These are phyloP conservation scores for Gryganskiella cystojenkinii DNA, from an alignment of 192 early-diverging fungal genomes.

Conservation along the genomic window DNA sequence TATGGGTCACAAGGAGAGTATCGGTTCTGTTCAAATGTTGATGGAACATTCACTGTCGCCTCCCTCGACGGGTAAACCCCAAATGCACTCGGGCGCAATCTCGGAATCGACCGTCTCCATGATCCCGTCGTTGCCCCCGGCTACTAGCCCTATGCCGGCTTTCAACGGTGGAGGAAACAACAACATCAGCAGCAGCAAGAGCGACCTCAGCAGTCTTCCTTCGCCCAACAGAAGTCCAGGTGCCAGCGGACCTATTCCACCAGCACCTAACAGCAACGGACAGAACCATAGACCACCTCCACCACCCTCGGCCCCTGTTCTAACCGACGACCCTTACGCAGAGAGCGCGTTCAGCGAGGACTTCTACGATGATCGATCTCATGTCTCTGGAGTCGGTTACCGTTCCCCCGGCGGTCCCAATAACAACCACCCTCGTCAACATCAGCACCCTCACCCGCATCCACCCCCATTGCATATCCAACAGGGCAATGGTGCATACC, in stretches of 20 bases:
- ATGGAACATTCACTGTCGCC: neutral
- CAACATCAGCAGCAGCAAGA: neutral
- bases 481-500: neutral
- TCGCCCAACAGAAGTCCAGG: neutral
- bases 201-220: conserved; percentile 1
- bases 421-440: neutral
- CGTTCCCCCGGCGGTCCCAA: conserved; percentile 2
- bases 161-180: neutral
- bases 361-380: conserved; percentile 25
- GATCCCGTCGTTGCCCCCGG: conserved; percentile 26
- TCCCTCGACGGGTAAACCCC: neutral
- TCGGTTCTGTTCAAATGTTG: conserved; percentile 30
- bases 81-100: conserved; percentile 13
- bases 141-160: conserved; percentile 1
- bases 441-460: neutral
- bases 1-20: conserved; percentile 45
- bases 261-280: no score
- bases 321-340: conserved; percentile 31
- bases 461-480: neutral
- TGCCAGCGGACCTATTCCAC: neutral
- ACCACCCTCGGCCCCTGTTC: conserved; percentile 5
- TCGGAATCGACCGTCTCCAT: conserved; percentile 37
- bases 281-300: neutral
- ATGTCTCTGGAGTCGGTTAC: conserved; percentile 10
- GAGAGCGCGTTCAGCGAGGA: conserved; percentile 40